phyloP scores from a whole-genome alignment of 257 asterid species.

The Ilex asprella region DNA sequence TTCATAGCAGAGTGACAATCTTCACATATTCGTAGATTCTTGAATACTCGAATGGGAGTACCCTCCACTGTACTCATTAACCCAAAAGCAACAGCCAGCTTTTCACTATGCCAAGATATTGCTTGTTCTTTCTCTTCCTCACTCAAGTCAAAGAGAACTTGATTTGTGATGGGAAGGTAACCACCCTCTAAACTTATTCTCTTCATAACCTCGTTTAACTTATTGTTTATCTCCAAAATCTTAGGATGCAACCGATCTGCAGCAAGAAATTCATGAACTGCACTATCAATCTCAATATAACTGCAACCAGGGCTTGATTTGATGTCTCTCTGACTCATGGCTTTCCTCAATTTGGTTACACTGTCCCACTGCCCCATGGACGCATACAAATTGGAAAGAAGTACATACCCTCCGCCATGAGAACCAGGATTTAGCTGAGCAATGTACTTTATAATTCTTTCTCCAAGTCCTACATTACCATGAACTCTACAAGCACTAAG shows the following conservation, averaged over 20 bases:
- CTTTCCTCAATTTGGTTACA: conserved; percentile 34
- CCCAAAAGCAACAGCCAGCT: conserved; percentile 56
- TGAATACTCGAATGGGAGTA: conserved; percentile 35
- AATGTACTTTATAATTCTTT: conserved; percentile 34
- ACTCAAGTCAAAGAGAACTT: conserved; percentile 46
- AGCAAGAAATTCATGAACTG: conserved; percentile 57
- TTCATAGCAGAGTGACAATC: conserved; percentile 55
- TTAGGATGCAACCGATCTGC: conserved; percentile 51
- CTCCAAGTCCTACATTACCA: conserved; percentile 42
- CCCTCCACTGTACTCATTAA: conserved; percentile 31
- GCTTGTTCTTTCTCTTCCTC: conserved; percentile 64
- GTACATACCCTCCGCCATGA: conserved; percentile 40
- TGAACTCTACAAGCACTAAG: conserved; percentile 75
- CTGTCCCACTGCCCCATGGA: conserved; percentile 72
- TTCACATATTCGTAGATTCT: conserved; percentile 54
- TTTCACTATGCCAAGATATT: conserved; percentile 65
- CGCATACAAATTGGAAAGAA: conserved; percentile 75
- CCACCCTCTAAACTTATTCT: conserved; percentile 31
- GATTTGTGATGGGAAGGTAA: conserved; percentile 37
- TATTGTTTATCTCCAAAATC: conserved; percentile 37
- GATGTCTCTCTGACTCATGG: conserved; percentile 33
- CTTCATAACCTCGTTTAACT: conserved; percentile 36
- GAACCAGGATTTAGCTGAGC: conserved; percentile 31
- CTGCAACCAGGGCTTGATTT: conserved; percentile 53
- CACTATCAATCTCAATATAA: conserved; percentile 57